Evolutionary conservation across 163 green algal genomes (phyloP).

Genomic region (Smithsoniella earleae): DNA sequence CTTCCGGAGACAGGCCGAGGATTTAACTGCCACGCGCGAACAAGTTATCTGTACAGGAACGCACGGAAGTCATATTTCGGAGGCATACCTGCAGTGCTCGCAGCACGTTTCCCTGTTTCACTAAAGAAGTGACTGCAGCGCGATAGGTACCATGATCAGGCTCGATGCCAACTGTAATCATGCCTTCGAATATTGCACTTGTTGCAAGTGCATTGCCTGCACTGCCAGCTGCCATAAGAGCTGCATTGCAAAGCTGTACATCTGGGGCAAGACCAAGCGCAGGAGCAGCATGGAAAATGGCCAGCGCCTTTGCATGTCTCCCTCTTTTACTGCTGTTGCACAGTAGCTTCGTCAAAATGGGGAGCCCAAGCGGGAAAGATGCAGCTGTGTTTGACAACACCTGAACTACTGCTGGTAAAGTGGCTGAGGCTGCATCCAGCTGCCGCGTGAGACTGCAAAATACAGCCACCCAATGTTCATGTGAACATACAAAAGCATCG

Average conservation of each 20-base stretch:
- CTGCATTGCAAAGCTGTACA: conserved; percentile 5
- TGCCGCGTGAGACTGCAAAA: neutral
- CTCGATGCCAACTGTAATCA: neutral
- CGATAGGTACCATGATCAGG: neutral
- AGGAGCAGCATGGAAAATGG: neutral
- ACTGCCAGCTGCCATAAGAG: neutral
- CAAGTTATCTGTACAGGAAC: neutral
- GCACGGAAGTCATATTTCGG: neutral
- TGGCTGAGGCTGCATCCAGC: neutral
- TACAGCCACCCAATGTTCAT: no score
- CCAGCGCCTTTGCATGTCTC: conserved; percentile 9
- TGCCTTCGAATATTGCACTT: neutral
- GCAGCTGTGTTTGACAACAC: neutral
- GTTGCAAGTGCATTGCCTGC: neutral
- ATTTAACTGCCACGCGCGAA: neutral
- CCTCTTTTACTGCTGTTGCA: conserved; percentile 7
- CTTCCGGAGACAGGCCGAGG: neutral
- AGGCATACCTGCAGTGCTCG: neutral
- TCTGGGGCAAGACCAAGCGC: neutral
- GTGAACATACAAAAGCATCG: no score
- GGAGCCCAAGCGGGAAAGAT: neutral
- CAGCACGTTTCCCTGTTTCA: neutral
- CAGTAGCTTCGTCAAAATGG: conserved; percentile 9
- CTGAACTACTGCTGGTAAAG: neutral
- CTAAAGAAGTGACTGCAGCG: neutral